Evolutionary conservation across 2,329 filamentous ascomycete genomes (phyloP), one percentile per base, ranked within the genome.

Genomic region (Cadophora gregata): DNA sequence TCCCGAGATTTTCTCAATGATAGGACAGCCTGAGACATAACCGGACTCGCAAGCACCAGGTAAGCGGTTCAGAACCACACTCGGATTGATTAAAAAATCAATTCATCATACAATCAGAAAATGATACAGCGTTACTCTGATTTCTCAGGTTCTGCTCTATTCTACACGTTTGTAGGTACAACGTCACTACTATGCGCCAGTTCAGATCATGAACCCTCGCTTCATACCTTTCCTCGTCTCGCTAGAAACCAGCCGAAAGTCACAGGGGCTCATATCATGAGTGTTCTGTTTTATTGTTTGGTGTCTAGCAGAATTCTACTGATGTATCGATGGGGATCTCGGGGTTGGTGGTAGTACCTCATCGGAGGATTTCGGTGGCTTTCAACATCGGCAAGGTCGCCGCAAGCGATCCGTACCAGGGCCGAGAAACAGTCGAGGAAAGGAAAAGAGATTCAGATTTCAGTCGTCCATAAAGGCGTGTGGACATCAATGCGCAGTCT

Each of bases 321-420:
- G 33, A 16, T 14, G n/a, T 4, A 25, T 25, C 24, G 45, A 8
- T n/a, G 33, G 25, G 21, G 58, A 16, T 48, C 38, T 60, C 38
- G 24, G n/a, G n/a, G n/a, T n/a, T n/a, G n/a, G 38, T 60, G 27
- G 36, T 60, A 27, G 25, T 45, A 36, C 8, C 5, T 38, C 29
- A 10, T 60, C 58, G 58, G 58, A 31, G 36, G 19, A 25, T 60
- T 60, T 48, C 58, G 58, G 58, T 27, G 58, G 19, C 36, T 60
- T 60, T 58, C 31, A 14, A 33, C 36, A 59, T 45, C 56, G 25
- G 38, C 38, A 48, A n/a, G 12, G 14, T n/a, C 36, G 7, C 10
- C 24, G 45, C 58, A 38, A 29, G 14, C n/a, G 45, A 42, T 3
- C 9, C 38, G 8, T 31, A 12, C n/a, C 24, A 45, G 16, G 16